Evolutionary conservation across 2,329 filamentous ascomycete genomes (phyloP).

Genomic region (Cadophora luteo-olivacea): DNA sequence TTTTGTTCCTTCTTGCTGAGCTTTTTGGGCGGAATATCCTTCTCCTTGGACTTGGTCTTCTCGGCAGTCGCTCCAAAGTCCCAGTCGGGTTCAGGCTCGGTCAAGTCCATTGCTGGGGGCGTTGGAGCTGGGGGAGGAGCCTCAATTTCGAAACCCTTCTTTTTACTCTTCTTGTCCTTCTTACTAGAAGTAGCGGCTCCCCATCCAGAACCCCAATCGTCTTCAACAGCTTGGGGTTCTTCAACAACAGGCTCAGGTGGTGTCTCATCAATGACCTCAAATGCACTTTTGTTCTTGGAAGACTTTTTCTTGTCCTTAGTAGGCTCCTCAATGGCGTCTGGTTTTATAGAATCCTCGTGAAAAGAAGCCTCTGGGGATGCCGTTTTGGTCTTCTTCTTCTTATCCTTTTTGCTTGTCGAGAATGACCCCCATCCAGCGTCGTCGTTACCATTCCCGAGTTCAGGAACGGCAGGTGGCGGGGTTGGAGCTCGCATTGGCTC

Average conservation of each 20-base stretch:
- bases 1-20: slow-evolving; percentile 58
- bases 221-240: slow-evolving; percentile 52
- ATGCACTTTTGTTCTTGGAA: slow-evolving; percentile 55
- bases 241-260: slow-evolving; percentile 51
- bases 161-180: slow-evolving; percentile 49
- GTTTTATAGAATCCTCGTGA: slow-evolving; percentile 46
- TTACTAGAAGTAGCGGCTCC: slow-evolving; percentile 51
- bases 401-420: too few species aligned
- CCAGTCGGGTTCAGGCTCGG: slow-evolving; percentile 50
- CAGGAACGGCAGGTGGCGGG: slow-evolving; percentile 43
- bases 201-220: slow-evolving; percentile 52
- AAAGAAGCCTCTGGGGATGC: slow-evolving; percentile 35
- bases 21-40: slow-evolving; percentile 47
- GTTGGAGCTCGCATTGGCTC: slow-evolving; percentile 43
- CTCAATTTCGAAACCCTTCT: slow-evolving; percentile 51
- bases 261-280: slow-evolving; percentile 55
- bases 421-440: slow-evolving; percentile 39
- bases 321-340: slow-evolving; percentile 57
- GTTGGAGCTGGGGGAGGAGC: slow-evolving; percentile 56
- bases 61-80: slow-evolving; percentile 43
- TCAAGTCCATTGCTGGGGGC: slow-evolving; percentile 54
- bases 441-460: slow-evolving; percentile 43
- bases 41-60: slow-evolving; percentile 52
- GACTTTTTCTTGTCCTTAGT: slow-evolving; percentile 61
- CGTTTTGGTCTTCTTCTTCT: slow-evolving; percentile 36